Evolutionary conservation across 495 filamentous ascomycete genomes (phyloP).

Genomic region (Opeltia flavorubescens): DNA sequence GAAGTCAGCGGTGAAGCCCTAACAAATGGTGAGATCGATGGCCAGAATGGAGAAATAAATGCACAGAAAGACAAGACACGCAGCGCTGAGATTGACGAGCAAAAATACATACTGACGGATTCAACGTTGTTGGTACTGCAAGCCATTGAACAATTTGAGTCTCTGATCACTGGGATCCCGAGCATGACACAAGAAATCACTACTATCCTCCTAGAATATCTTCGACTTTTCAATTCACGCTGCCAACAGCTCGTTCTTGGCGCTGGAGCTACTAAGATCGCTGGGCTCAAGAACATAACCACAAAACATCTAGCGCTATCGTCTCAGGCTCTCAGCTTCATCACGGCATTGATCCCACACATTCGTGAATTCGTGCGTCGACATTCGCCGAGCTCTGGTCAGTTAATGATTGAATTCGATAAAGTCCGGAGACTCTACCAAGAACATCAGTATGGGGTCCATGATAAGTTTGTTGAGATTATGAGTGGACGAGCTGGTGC

Average conservation of each 20-base stretch:
- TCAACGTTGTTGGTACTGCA: slow-evolving; percentile 66
- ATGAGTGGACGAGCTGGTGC: slow-evolving; percentile 67
- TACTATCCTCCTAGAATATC: slow-evolving; percentile 51
- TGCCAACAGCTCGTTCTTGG: slow-evolving; percentile 90
- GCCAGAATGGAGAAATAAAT: slow-evolving; percentile 17
- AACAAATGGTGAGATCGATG: slow-evolving; percentile 17
- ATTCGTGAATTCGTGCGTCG: slow-evolving; percentile 81
- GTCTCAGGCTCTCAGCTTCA: slow-evolving; percentile 78
- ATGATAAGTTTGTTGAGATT: slow-evolving; percentile 92
- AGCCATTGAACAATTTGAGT: slow-evolving; percentile 69
- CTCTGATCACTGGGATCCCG: slow-evolving; percentile 70
- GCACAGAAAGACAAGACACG: slow-evolving; percentile 50
- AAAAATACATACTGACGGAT: slow-evolving; percentile 72
- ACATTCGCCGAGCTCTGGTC: slow-evolving; percentile 45
- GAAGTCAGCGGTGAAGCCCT: slow-evolving; percentile 15
- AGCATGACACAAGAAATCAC: slow-evolving; percentile 78
- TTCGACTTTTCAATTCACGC: slow-evolving; percentile 86
- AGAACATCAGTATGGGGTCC: slow-evolving; percentile 86
- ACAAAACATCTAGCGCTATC: slow-evolving; percentile 90
- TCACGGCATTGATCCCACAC: slow-evolving; percentile 76
- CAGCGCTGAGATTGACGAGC: slow-evolving; percentile 67
- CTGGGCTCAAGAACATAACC: slow-evolving; percentile 89
- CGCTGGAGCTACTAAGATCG: slow-evolving; percentile 80
- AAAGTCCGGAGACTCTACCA: slow-evolving; percentile 78
- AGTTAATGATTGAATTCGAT: slow-evolving; percentile 78